phyloP scores from a whole-genome alignment of 164 flowering plant species.

The Malania oleifera region DNA sequence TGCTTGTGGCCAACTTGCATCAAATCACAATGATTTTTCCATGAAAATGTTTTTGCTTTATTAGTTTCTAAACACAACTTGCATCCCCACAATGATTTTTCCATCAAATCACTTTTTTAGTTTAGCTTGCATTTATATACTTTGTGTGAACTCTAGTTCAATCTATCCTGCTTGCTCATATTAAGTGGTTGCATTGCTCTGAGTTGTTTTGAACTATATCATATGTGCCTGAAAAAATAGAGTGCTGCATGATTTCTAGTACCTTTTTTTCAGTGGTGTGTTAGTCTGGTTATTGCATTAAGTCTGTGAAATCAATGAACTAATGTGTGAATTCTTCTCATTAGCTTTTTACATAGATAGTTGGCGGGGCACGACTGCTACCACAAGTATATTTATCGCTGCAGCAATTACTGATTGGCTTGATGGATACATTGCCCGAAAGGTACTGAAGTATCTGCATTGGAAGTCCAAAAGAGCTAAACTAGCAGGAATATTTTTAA shows the following conservation, averaged over 20 bases:
- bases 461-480: not conserved
- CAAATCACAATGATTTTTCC: too few species aligned
- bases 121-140: too few species aligned
- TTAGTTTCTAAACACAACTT: too few species aligned
- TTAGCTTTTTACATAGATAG: slow-evolving; percentile 71
- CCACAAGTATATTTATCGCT: slow-evolving; percentile 78
- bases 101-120: too few species aligned
- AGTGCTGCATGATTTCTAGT: too few species aligned
- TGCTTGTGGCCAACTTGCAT: too few species aligned
- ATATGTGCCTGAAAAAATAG: not conserved
- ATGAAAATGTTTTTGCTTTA: too few species aligned
- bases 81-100: too few species aligned
- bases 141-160: too few species aligned
- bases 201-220: not conserved
- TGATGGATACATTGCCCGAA: slow-evolving; percentile 94
- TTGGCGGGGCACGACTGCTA: slow-evolving; percentile 81
- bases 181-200: too few species aligned
- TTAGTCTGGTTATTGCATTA: not conserved
- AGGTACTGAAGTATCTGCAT: slow-evolving; percentile 36
- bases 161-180: too few species aligned
- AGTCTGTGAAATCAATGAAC: slow-evolving; percentile 13
- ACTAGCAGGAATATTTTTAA: not conserved
- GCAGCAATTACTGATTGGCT: slow-evolving; percentile 99
- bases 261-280: too few species aligned
- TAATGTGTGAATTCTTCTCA: slow-evolving; percentile 14